Conservation (phyloP, 768 basidiomycete species). For the Leccinum sublutescens region DNA sequence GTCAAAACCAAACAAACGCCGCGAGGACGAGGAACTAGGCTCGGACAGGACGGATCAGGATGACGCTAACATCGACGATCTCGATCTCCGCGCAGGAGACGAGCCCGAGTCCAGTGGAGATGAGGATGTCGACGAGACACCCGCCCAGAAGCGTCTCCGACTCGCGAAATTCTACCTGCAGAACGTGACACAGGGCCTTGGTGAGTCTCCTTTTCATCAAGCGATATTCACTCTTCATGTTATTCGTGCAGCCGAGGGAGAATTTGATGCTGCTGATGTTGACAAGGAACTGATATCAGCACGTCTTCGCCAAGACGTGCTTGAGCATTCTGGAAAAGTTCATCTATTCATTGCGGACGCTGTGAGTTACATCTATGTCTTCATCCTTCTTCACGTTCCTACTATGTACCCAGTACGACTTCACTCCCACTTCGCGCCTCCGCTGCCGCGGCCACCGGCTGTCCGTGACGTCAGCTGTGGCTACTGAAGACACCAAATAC, state of each 20-base stretch:
- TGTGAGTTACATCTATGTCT: slow-evolving; percentile 39
- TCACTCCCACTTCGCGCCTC: slow-evolving; percentile 43
- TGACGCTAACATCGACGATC: slow-evolving; percentile 58
- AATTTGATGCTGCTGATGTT: slow-evolving; percentile 93
- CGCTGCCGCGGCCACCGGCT: slow-evolving; percentile 73
- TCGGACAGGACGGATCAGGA: slow-evolving; percentile 61
- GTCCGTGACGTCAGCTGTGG: slow-evolving; percentile 78
- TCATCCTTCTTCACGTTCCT: not conserved
- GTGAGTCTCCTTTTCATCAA: slow-evolving; percentile 37
- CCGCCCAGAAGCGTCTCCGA: slow-evolving; percentile 88
- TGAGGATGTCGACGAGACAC: slow-evolving; percentile 86
- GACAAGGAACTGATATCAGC: slow-evolving; percentile 91
- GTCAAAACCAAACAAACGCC: slow-evolving; percentile 23
- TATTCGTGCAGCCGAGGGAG: slow-evolving; percentile 61
- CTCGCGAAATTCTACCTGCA: slow-evolving; percentile 90
- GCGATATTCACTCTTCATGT: slow-evolving; percentile 1
- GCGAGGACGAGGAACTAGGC: slow-evolving; percentile 60
- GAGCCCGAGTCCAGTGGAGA: slow-evolving; percentile 68
- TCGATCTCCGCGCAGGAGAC: slow-evolving; percentile 64
- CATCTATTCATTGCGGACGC: slow-evolving; percentile 77
- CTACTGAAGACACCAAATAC: slow-evolving; percentile 66
- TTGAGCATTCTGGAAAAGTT: slow-evolving; percentile 85
- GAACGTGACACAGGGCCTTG: slow-evolving; percentile 72
- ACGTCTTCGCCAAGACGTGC: slow-evolving; percentile 87
- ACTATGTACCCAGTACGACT: slow-evolving; percentile 49